Conservation (phyloP, 768 basidiomycete species). For the Rhizopogon sp. region DNA sequence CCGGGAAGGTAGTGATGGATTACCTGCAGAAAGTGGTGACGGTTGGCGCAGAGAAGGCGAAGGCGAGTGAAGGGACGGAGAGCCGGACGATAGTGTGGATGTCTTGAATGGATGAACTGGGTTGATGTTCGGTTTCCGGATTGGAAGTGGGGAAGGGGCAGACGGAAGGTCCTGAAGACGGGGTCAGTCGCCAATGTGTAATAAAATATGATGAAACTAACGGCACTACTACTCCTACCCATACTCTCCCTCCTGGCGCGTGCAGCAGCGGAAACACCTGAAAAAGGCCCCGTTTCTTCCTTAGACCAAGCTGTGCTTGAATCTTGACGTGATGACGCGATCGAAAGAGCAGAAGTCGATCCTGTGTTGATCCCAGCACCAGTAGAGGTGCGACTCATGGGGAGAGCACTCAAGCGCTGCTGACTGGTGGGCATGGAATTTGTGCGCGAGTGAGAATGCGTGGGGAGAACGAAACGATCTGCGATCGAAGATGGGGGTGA, state of each 20-base stretch:
- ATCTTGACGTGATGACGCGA: slow-evolving; percentile 36
- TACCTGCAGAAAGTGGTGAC: slow-evolving; percentile 36
- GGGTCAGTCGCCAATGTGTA: neutral
- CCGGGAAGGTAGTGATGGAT: slow-evolving; percentile 30
- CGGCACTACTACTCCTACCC: slow-evolving; percentile 27
- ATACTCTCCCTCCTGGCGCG: slow-evolving; percentile 48
- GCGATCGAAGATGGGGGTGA: slow-evolving; percentile 39
- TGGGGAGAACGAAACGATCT: slow-evolving; percentile 41
- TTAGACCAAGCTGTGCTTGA: slow-evolving; percentile 31
- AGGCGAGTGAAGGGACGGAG: slow-evolving; percentile 44
- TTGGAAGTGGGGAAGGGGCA: slow-evolving; percentile 35
- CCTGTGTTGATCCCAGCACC: slow-evolving; percentile 23
- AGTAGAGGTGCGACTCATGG: slow-evolving; percentile 30
- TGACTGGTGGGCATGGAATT: slow-evolving; percentile 34
- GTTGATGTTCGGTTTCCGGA: slow-evolving; percentile 38
- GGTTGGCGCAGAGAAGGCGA: slow-evolving; percentile 43
- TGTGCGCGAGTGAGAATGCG: slow-evolving; percentile 26
- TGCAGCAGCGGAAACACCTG: slow-evolving; percentile 28
- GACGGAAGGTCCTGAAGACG: slow-evolving; percentile 31
- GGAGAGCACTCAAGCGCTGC: slow-evolving; percentile 28
- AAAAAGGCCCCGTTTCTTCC: slow-evolving; percentile 29
- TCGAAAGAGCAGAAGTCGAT: slow-evolving; percentile 35
- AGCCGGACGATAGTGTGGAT: slow-evolving; percentile 44
- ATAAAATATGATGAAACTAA: slow-evolving; percentile 3
- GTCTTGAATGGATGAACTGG: slow-evolving; percentile 46